Evolutionary conservation across 148 eudicot genomes (phyloP).

Genomic region (Silene latifolia): DNA sequence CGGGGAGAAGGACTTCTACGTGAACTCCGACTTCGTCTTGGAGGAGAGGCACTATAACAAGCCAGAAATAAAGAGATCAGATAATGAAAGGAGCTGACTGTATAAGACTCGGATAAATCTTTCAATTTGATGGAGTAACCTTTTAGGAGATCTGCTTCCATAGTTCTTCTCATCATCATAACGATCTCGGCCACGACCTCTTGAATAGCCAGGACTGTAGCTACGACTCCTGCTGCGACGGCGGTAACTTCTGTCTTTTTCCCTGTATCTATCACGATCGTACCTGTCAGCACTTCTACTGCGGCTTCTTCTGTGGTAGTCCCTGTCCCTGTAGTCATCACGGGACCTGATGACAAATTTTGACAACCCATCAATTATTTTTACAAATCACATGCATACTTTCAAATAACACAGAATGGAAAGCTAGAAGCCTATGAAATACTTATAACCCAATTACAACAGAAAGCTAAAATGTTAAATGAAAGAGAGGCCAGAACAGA

Average conservation of each 20-base stretch:
- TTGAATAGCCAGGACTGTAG: slow-evolving; percentile 53
- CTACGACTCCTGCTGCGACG: slow-evolving; percentile 68
- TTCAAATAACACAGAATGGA: neutral
- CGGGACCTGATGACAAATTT: slow-evolving; percentile 32
- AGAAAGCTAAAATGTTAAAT: neutral
- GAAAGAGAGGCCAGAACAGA: neutral
- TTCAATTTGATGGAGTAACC: slow-evolving; percentile 29
- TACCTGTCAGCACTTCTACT: slow-evolving; percentile 72
- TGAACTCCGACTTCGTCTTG: slow-evolving; percentile 52
- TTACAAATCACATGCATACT: neutral
- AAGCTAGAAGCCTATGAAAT: neutral
- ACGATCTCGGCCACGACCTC: slow-evolving; percentile 63
- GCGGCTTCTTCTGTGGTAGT: slow-evolving; percentile 55
- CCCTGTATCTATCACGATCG: slow-evolving; percentile 54
- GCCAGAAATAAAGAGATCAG: slow-evolving; percentile 6
- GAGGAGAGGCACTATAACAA: slow-evolving; percentile 63
- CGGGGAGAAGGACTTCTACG: slow-evolving; percentile 65
- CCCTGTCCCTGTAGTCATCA: slow-evolving; percentile 57
- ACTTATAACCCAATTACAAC: neutral
- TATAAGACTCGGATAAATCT: neutral
- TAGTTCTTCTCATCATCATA: slow-evolving; percentile 59
- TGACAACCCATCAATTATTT: neutral
- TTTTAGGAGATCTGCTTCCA: slow-evolving; percentile 58
- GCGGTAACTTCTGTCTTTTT: slow-evolving; percentile 58
- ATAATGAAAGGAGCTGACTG: neutral